Evolutionary conservation across 2,329 filamentous ascomycete species (phyloP), one percentile per base, ranked within the genome.

Genomic region (Sarocladium kiliense): DNA sequence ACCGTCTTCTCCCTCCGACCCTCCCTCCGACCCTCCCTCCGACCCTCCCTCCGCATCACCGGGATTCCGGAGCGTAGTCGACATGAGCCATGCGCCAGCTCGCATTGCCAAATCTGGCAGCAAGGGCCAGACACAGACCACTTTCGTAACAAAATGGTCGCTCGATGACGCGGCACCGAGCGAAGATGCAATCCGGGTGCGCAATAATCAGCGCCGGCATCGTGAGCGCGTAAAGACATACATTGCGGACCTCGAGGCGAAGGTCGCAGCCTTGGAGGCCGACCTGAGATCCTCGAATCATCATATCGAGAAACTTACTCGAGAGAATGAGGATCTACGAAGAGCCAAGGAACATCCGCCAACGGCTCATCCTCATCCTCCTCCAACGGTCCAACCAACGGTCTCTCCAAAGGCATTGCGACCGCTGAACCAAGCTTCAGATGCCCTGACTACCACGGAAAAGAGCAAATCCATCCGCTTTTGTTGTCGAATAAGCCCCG

Each of bases 141-240:
- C 7, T 19, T n/a, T 41, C 18, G 36, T 53, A 19, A 53, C 50
- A 19, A 41, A 27, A 30, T 53, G 50, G 50, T 25, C 50, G 7
- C 32, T 53, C 10, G 14, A 53, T 16, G 19, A 39, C 32, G n/a
- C 50, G n/a, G 57, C 68, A 3, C 60, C 63, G 4, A 63, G 68
- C 3, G 63, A 71, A 56, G 65, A 70, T 21, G 63, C 65, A 2
- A 60, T 59, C 9, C 70, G 77, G 7, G 71, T 77, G 16, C 74
- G 76, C n/a, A 72, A 80, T 45, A 80, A 80, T 58, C 76, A 80
- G 61, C 73, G 77, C 37, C 71, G 76, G 23, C 77, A 80, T 59
- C 74, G 77, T 3, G 74, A 75, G 9, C 66, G 73, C 27, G 68
- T 71, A 41, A 73, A 71, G 47, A 66, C 68, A 36, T 67, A 70